Conservation (phyloP, 306 rosid genomes). For the Acacia melanoxylon region DNA sequence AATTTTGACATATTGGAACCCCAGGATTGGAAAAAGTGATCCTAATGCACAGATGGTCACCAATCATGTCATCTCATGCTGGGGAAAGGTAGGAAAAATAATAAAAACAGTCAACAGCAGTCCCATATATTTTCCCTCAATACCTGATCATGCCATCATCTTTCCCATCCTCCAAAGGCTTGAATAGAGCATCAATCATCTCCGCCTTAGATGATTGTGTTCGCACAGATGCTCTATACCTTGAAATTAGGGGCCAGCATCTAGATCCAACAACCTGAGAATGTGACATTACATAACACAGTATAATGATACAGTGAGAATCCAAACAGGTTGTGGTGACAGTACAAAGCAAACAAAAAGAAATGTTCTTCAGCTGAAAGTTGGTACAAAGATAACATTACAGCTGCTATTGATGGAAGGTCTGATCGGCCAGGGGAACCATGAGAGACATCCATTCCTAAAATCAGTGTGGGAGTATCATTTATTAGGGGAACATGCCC, state of each 20-base stretch:
- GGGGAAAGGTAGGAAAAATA: background rate
- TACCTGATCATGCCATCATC: constrained; percentile 95
- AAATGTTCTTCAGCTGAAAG: background rate
- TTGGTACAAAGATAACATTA: constrained; percentile 31
- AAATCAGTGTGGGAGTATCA: constrained; percentile 82
- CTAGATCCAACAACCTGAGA: constrained; percentile 90
- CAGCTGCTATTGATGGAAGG: constrained; percentile 87
- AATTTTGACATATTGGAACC: background rate
- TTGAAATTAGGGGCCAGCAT: constrained; percentile 83
- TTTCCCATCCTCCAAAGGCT: constrained; percentile 65
- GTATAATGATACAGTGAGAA: constrained; percentile 15
- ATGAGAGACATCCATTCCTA: constrained; percentile 97
- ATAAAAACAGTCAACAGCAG: background rate
- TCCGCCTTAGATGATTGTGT: constrained; percentile 80
- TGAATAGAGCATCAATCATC: constrained; percentile 86
- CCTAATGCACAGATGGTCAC: background rate
- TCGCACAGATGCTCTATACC: constrained; percentile 87
- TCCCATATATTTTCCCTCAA: constrained; percentile 23
- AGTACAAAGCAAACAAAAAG: constrained; percentile 5
- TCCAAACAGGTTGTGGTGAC: constrained; percentile 1
- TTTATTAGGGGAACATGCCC: constrained; percentile 66
- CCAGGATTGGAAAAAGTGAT: background rate
- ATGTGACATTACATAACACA: constrained; percentile 34
- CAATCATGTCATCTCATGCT: background rate
- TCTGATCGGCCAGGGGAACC: constrained; percentile 71